Percentiles rank a stretch among this genome's conserved stretches.
phyloP scores from a whole-genome alignment of 2,329 filamentous ascomycete genomes.

The Sarocladiaceae sp. region DNA sequence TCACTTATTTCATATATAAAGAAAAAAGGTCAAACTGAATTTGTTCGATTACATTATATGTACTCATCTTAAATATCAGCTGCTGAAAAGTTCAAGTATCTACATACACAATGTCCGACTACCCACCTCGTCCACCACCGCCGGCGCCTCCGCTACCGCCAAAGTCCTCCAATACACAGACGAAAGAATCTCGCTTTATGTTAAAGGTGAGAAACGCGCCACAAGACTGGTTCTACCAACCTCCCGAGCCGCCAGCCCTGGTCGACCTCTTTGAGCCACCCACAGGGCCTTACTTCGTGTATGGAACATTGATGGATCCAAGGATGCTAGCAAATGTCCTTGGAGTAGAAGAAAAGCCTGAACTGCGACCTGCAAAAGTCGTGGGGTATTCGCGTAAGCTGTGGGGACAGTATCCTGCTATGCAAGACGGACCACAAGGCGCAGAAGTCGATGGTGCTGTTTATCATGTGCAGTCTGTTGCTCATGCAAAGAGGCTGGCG shows the following conservation, averaged over 20 bases:
- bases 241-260: slow-evolving; percentile 6
- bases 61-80: not conserved
- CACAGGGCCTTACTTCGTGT: slow-evolving; percentile 10
- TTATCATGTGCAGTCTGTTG: slow-evolving; percentile 7
- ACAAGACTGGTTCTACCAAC: slow-evolving; percentile 6
- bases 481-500: slow-evolving; percentile 1
- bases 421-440: slow-evolving; percentile 5
- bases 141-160: slow-evolving; percentile 5
- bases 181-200: slow-evolving; percentile 7
- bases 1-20: not conserved
- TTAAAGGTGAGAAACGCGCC: slow-evolving; percentile 7
- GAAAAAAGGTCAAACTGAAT: not conserved
- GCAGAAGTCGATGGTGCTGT: slow-evolving; percentile 4
- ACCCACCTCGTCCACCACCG: not conserved
- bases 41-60: not conserved
- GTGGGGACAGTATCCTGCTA: slow-evolving; percentile 8
- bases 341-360: slow-evolving; percentile 3
- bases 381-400: slow-evolving; percentile 9
- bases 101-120: not conserved
- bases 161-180: not conserved
- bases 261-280: slow-evolving; percentile 7
- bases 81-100: not conserved
- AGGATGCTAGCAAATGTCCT: slow-evolving; percentile 6
- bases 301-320: slow-evolving; percentile 10
- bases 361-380: slow-evolving; percentile 6